These are phyloP conservation scores for Sordariomycetes sp. DNA, from an alignment of 2,329 filamentous ascomycete genomes.

Conservation along the genomic window DNA sequence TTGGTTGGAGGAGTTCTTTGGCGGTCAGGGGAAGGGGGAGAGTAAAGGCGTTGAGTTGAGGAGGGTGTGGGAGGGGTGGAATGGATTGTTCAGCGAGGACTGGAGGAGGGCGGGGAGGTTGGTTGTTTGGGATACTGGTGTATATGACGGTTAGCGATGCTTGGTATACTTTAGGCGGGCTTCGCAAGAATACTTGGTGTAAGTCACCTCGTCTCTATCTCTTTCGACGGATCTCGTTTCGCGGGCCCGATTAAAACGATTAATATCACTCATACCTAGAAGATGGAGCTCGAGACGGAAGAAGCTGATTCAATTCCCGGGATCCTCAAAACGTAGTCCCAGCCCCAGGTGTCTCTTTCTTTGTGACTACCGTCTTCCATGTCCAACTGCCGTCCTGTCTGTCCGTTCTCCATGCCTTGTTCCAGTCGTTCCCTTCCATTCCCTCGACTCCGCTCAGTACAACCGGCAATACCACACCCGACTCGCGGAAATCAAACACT, in stretches of 20 bases:
- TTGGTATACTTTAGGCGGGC: neutral
- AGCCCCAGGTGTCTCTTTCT: no score
- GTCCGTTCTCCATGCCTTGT: no score
- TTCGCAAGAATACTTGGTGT: neutral
- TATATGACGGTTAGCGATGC: slow-evolving; percentile 6
- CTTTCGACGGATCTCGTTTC: no score
- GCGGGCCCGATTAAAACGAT: neutral
- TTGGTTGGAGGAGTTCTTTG: slow-evolving; percentile 30
- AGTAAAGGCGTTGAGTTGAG: slow-evolving; percentile 26
- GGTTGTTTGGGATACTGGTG: slow-evolving; percentile 42
- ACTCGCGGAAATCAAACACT: no score
- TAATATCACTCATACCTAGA: neutral
- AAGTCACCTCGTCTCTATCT: no score
- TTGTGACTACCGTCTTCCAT: neutral
- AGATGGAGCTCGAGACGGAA: neutral
- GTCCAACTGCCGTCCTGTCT: no score
- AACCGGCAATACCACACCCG: no score
- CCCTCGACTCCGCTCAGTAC: no score
- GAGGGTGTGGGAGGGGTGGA: slow-evolving; percentile 42
- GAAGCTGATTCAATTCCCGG: no score
- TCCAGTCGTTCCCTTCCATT: no score
- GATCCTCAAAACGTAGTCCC: no score
- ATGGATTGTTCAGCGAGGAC: slow-evolving; percentile 51
- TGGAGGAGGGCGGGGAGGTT: slow-evolving; percentile 40
- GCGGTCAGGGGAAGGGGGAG: slow-evolving; percentile 14